Percentiles rank a stretch among this genome's conserved stretches.
phyloP scores from a whole-genome alignment of 768 basidiomycete genomes.

The Galerina marginata region DNA sequence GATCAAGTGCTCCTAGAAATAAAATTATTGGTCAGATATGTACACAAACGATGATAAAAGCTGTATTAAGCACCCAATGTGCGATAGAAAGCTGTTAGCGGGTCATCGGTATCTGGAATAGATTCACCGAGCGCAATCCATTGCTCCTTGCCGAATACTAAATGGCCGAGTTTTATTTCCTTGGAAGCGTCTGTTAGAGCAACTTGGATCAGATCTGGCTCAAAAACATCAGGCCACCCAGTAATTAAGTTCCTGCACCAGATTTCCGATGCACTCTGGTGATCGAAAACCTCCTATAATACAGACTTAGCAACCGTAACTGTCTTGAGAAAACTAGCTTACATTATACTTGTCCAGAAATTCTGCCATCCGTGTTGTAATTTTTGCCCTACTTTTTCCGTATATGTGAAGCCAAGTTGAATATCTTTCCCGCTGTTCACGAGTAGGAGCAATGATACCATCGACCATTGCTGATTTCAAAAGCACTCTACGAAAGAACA shows the following conservation, averaged over 20 bases:
- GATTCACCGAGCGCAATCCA: background rate
- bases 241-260: background rate
- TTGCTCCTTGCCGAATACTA: slow-evolving; percentile 3
- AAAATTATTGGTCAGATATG: too few relatives aligned
- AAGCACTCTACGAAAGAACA: background rate
- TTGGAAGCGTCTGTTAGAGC: slow-evolving; percentile 1
- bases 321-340: background rate
- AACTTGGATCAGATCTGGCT: background rate
- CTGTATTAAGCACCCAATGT: background rate
- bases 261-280: background rate
- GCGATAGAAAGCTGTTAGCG: background rate
- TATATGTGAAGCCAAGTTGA: slow-evolving; percentile 1
- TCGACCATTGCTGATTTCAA: slow-evolving; percentile 4
- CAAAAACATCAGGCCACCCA: background rate
- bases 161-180: background rate
- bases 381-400: background rate
- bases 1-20: background rate
- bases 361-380: background rate
- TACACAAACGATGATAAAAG: too few relatives aligned
- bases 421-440: slow-evolving; percentile 6
- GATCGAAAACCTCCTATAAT: background rate
- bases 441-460: slow-evolving; percentile 13
- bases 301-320: too few relatives aligned
- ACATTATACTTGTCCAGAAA: background rate
- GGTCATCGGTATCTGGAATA: background rate